phyloP scores from a whole-genome alignment of 306 rosid species.

The Sesbania bispinosa region DNA sequence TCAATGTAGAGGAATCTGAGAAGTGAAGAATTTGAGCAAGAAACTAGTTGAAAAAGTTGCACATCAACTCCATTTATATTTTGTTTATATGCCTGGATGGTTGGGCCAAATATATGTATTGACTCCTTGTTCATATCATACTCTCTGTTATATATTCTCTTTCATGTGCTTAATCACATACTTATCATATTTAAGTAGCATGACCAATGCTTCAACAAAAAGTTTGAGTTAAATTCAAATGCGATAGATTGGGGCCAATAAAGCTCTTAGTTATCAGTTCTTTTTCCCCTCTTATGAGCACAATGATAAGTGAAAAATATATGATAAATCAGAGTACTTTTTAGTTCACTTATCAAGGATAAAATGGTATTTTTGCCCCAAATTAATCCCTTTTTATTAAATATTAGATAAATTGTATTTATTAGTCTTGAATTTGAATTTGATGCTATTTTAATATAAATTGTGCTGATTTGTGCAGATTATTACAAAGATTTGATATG shows the following conservation, averaged over 20 bases:
- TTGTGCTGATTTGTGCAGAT: no score
- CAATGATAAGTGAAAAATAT: no score
- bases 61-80: neutral
- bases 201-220: no score
- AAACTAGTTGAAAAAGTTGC: slow-evolving; percentile 62
- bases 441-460: no score
- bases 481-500: no score
- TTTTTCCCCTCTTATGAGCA: neutral
- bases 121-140: neutral
- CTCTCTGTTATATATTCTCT: neutral
- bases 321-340: no score
- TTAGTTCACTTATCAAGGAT: no score
- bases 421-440: no score
- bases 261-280: neutral
- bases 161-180: neutral
- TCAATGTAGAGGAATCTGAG: slow-evolving; percentile 80
- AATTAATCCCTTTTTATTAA: no score
- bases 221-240: neutral
- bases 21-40: slow-evolving; percentile 96
- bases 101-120: neutral
- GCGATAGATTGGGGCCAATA: neutral
- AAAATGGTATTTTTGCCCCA: no score
- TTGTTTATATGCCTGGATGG: neutral
- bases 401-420: no score
- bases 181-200: neutral